Conservation (phyloP, 2,329 filamentous ascomycete species). For the Epicoccum nigrum region DNA sequence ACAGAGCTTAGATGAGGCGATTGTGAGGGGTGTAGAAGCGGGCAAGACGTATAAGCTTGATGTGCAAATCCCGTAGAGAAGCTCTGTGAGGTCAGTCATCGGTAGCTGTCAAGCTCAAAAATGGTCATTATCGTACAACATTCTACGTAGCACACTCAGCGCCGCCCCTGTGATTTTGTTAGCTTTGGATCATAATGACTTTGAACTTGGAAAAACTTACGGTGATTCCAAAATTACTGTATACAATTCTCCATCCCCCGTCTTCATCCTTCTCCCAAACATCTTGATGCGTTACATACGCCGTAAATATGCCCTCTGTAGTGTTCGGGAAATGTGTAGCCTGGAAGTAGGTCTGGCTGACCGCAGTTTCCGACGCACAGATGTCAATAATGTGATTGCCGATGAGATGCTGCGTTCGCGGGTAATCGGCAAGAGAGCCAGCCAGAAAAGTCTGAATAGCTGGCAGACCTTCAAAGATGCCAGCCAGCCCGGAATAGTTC, state of each 20-base stretch:
- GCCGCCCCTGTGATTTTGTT: background rate
- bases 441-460: constrained; percentile 7
- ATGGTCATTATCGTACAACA: background rate
- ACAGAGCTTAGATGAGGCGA: constrained; percentile 47
- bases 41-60: constrained; percentile 56
- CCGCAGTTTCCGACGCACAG: constrained; percentile 7
- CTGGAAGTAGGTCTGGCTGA: constrained; percentile 13
- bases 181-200: background rate
- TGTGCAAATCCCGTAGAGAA: constrained; percentile 34
- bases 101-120: background rate
- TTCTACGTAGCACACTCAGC: background rate
- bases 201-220: background rate
- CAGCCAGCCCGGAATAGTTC: constrained; percentile 12
- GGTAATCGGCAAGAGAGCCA: constrained; percentile 5
- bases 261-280: constrained; percentile 7
- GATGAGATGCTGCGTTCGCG: constrained; percentile 10
- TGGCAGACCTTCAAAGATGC: constrained; percentile 9
- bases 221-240: constrained; percentile 14
- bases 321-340: constrained; percentile 15
- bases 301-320: constrained; percentile 3
- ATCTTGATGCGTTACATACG: constrained; percentile 15
- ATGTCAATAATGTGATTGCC: constrained; percentile 14
- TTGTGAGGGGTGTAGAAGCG: constrained; percentile 51
- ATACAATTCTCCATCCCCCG: constrained; percentile 13
- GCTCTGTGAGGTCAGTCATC: no score